A percentile compares a stretch with the other conserved stretches of the same genome.
Evolutionary conservation across 176 grass and related monocot species (phyloP).

Genomic region (Cenchrus americanus): DNA sequence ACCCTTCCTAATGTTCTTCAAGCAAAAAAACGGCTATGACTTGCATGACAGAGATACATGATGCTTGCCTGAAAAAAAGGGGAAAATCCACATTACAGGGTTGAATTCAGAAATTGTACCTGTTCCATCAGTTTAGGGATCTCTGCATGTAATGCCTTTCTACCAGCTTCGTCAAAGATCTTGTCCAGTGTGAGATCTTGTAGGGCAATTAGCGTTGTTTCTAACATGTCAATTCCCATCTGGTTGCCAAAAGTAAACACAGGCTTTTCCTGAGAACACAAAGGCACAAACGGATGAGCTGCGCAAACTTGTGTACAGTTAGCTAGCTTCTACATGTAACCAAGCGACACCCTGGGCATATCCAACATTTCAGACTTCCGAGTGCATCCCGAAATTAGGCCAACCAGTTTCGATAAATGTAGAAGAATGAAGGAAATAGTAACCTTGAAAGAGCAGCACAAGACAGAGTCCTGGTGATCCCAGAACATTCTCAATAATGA

Average conservation of each 20-base stretch:
- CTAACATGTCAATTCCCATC: conserved; percentile 96
- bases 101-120: conserved; percentile 41
- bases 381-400: neutral
- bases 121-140: conserved; percentile 96
- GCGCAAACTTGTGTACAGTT: neutral
- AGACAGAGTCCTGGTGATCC: conserved; percentile 89
- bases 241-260: conserved; percentile 93
- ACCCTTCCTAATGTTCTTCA: neutral
- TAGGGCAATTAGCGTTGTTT: conserved; percentile 87
- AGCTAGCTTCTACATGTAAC: conserved; percentile 17
- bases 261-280: conserved; percentile 69
- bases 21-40: neutral
- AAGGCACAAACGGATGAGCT: conserved; percentile 17
- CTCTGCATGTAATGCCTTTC: conserved; percentile 62
- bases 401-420: neutral
- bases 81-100: neutral
- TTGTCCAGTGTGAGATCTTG: conserved; percentile 96
- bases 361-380: neutral
- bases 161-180: conserved; percentile 84
- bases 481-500: conserved; percentile 83
- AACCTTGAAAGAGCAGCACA: conserved; percentile 97
- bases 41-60: neutral
- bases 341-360: neutral
- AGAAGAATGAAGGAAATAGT: neutral
- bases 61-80: neutral